Base-by-base conservation (phyloP, 1,284 basidiomycete genomes). In the Hymenochaete sp. region DNA sequence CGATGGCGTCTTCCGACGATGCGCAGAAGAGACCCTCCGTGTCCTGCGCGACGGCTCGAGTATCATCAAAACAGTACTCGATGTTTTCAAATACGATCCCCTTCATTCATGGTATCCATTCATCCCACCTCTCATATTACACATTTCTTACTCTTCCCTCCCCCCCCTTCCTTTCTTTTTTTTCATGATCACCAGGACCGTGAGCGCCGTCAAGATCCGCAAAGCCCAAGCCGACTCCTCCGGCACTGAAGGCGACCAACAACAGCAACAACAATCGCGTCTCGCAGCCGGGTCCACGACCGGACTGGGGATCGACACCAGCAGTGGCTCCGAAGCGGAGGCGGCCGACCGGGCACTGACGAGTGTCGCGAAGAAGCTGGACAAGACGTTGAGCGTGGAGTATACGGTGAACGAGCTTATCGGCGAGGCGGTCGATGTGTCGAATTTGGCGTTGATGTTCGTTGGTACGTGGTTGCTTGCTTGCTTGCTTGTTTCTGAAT, bases 81-180 rank as follows among this genome's bases (percentile, higher is more conserved):
- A 97, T 59, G 95, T 98, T 9, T 96, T 98, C 76, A 92, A 90
- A 61, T 81, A 97, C 58, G 95, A 98, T 63, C 95, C 96, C 0
- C 72, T 98, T 10, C 89, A 96, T 56, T 84, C 80, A 18, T 98
- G 95, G 95, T 82, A 48, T 45, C 74, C 60, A n/a, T n/a, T n/a
- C n/a, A n/a, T 29, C 47, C 5, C 2, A n/a, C 27, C 16, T 25
- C 40, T 10, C 26, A 19, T 47, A 21, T 25, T 32, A 35, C 6
- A n/a, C 13, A 35, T 6, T 19, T 19, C 44, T 40, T 16, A 49
- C 18, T 29, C 25, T 36, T 18, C 18, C 24, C 9, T 32, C 26
- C 37, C 13, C 25, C 18, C 10, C 44, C 31, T 38, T 4, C 42
- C 10, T 8, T 25, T n/a, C 35, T 44, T 37, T 49, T 18, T 1